phyloP scores from a whole-genome alignment of 1,284 basidiomycete species.

The Ceratobasidium sp. region DNA sequence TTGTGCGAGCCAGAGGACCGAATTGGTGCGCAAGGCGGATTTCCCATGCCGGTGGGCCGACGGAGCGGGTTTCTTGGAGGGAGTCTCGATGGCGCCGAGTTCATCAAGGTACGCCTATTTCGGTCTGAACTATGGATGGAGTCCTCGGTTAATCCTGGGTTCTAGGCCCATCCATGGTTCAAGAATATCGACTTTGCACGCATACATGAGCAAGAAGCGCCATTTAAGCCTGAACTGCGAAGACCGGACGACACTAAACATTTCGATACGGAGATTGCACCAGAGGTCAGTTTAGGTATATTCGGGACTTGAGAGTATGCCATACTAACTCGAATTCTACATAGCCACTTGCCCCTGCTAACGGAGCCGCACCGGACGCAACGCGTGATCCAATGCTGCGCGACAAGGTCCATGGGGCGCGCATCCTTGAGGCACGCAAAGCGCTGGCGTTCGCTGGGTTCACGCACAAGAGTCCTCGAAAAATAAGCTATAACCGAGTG shows the following conservation, averaged over 20 bases:
- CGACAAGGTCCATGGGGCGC: constrained; percentile 85
- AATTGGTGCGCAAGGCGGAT: constrained; percentile 80
- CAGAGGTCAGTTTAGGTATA: constrained; percentile 72
- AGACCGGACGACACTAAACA: constrained; percentile 88
- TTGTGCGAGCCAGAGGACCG: constrained; percentile 96
- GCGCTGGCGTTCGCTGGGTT: constrained; percentile 90
- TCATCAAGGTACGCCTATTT: constrained; percentile 83
- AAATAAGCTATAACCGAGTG: constrained; percentile 77
- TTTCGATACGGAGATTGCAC: constrained; percentile 93
- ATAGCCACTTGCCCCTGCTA: constrained; percentile 89
- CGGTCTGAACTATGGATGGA: constrained; percentile 11
- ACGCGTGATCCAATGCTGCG: constrained; percentile 90
- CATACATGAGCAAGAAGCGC: constrained; percentile 83
- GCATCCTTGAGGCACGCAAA: constrained; percentile 91
- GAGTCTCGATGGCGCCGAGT: constrained; percentile 84
- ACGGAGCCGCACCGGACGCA: constrained; percentile 83
- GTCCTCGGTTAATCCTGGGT: too few relatives aligned
- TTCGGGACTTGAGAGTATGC: not conserved
- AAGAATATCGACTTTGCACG: constrained; percentile 86
- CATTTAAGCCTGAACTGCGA: constrained; percentile 87
- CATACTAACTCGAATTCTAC: constrained; percentile 12
- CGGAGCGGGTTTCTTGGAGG: constrained; percentile 75
- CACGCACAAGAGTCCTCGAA: constrained; percentile 87
- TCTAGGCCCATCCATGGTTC: constrained; percentile 88
- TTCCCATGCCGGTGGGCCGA: constrained; percentile 77